Conservation (phyloP, 2,329 filamentous ascomycete genomes). For the Arthroderma sp. region DNA sequence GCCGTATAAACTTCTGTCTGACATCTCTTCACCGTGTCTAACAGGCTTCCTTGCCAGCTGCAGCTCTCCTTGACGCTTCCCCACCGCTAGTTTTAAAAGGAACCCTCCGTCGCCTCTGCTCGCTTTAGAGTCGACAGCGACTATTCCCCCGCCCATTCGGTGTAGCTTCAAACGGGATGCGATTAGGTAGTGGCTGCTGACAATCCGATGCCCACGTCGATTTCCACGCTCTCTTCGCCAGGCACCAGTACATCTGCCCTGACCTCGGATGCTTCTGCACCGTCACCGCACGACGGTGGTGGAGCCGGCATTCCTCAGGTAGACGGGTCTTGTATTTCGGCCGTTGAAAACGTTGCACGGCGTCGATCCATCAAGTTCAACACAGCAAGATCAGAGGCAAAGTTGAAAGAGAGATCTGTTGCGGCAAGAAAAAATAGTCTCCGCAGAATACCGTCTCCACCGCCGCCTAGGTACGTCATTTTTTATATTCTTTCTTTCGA, state of each 20-base stretch:
- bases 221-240: constrained; percentile 9
- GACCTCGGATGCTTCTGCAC: constrained; percentile 8
- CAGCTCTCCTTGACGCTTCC: too few species aligned
- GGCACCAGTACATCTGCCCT: constrained; percentile 10
- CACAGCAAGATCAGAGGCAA: constrained; percentile 17
- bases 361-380: constrained; percentile 29
- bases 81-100: too few species aligned
- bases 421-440: constrained; percentile 15
- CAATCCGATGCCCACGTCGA: constrained; percentile 8
- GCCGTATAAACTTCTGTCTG: too few species aligned
- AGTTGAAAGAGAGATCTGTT: constrained; percentile 17
- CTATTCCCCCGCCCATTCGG: too few species aligned
- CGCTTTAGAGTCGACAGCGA: too few species aligned
- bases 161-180: too few species aligned
- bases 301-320: not conserved
- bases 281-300: constrained; percentile 4
- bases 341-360: constrained; percentile 15
- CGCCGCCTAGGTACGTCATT: constrained; percentile 27
- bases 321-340: constrained; percentile 11
- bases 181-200: not conserved
- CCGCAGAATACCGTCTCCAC: constrained; percentile 23
- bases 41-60: too few species aligned
- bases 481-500: not conserved
- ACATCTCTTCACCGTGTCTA: too few species aligned
- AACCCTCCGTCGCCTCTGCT: too few species aligned